Percentiles rank a stretch among this genome's conserved stretches.
phyloP scores from a whole-genome alignment of 345 rosid genomes.

The Boechera stricta region DNA sequence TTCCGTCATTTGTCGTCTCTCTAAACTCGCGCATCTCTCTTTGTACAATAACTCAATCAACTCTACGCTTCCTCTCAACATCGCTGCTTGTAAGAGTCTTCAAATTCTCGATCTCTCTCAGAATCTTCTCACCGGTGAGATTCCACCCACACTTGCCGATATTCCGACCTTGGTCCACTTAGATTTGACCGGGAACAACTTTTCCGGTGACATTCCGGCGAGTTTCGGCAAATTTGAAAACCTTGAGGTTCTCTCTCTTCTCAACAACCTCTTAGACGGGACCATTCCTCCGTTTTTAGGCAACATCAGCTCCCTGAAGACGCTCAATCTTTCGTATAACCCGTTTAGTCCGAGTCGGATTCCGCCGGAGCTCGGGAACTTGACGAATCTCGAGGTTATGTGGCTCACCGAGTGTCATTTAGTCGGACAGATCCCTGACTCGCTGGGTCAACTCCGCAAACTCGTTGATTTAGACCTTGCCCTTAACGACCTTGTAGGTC shows the following conservation, averaged over 20 bases:
- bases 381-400: slow-evolving; percentile 76
- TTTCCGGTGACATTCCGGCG: slow-evolving; percentile 86
- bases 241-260: slow-evolving; percentile 84
- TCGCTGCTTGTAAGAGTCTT: slow-evolving; percentile 66
- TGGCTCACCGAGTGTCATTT: slow-evolving; percentile 91
- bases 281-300: slow-evolving; percentile 69
- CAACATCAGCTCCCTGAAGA: slow-evolving; percentile 64
- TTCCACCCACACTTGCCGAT: slow-evolving; percentile 62
- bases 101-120: slow-evolving; percentile 75
- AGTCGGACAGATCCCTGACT: slow-evolving; percentile 85
- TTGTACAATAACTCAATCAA: slow-evolving; percentile 68
- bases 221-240: slow-evolving; percentile 66
- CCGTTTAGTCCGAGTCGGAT: slow-evolving; percentile 78
- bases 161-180: slow-evolving; percentile 60
- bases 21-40: slow-evolving; percentile 58
- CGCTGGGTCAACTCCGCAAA: slow-evolving; percentile 67
- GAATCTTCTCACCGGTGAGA: slow-evolving; percentile 77
- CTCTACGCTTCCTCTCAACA: slow-evolving; percentile 65
- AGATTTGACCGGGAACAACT: slow-evolving; percentile 81
- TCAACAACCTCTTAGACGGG: slow-evolving; percentile 79
- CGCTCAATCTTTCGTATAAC: slow-evolving; percentile 87
- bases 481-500: slow-evolving; percentile 63
- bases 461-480: slow-evolving; percentile 91
- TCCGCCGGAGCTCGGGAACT: slow-evolving; percentile 88
- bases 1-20: slow-evolving; percentile 67